Evolutionary conservation across 345 rosid genomes (phyloP).

Genomic region (Linum lewisii): DNA sequence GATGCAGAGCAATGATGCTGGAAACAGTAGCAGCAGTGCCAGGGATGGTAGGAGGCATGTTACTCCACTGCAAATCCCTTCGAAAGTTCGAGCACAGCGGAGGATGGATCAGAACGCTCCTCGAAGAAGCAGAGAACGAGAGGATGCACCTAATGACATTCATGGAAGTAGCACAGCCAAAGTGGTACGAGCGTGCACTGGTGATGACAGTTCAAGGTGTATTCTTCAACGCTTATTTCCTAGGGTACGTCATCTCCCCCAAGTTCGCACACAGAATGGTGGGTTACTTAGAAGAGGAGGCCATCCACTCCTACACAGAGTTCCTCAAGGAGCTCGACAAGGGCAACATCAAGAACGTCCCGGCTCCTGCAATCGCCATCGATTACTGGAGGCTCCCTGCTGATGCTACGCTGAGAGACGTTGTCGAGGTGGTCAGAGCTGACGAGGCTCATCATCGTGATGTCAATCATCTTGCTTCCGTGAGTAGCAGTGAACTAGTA

Average conservation of each 20-base stretch:
- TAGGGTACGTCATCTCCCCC: conserved; percentile 60
- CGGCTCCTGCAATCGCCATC: conserved; percentile 70
- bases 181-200: conserved; percentile 70
- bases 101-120: conserved; percentile 68
- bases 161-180: conserved; percentile 67
- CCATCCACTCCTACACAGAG: conserved; percentile 70
- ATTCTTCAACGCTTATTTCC: conserved; percentile 71
- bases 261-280: conserved; percentile 73
- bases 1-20: conserved; percentile 84
- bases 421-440: conserved; percentile 54
- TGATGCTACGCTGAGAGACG: conserved; percentile 53
- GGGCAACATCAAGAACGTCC: conserved; percentile 64
- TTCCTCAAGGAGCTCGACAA: conserved; percentile 74
- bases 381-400: conserved; percentile 73
- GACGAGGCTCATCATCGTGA: conserved; percentile 88
- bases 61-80: conserved; percentile 66
- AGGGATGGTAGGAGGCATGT: conserved; percentile 75
- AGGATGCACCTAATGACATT: conserved; percentile 89
- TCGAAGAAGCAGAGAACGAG: conserved; percentile 85
- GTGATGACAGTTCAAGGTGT: conserved; percentile 63
- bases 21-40: conserved; percentile 85
- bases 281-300: conserved; percentile 83
- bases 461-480: conserved; percentile 79
- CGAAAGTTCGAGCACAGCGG: conserved; percentile 71
- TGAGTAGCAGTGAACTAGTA: no score